phyloP scores from a whole-genome alignment of 2,329 filamentous ascomycete species.

The Torrubiella hemipterigena region DNA sequence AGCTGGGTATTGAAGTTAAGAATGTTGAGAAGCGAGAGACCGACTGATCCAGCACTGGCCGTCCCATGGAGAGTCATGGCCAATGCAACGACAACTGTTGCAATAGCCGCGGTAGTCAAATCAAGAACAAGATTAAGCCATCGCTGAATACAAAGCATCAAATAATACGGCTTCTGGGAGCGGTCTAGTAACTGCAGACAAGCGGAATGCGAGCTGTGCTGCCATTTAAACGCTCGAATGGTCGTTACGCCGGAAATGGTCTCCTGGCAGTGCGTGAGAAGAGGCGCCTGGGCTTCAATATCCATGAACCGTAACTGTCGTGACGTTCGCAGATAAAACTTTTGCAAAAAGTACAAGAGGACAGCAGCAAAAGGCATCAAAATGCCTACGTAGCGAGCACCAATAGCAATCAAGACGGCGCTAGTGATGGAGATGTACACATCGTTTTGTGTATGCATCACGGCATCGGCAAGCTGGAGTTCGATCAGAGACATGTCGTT shows the following conservation, averaged over 20 bases:
- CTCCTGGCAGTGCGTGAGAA: slow-evolving; percentile 16
- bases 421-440: slow-evolving; percentile 15
- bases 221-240: slow-evolving; percentile 23
- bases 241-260: slow-evolving; percentile 13
- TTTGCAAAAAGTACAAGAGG: slow-evolving; percentile 14
- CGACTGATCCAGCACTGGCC: slow-evolving; percentile 14
- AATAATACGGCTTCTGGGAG: slow-evolving; percentile 20
- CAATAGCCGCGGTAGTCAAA: slow-evolving; percentile 29
- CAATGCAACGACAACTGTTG: slow-evolving; percentile 29
- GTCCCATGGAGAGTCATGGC: slow-evolving; percentile 21
- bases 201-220: slow-evolving; percentile 9
- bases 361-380: slow-evolving; percentile 25
- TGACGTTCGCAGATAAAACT: slow-evolving; percentile 18
- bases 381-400: slow-evolving; percentile 31
- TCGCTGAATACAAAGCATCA: slow-evolving; percentile 33
- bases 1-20: slow-evolving; percentile 14
- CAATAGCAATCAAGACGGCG: slow-evolving; percentile 27
- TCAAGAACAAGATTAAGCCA: slow-evolving; percentile 37
- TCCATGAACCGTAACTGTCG: slow-evolving; percentile 17
- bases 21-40: slow-evolving; percentile 14
- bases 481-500: slow-evolving; percentile 8
- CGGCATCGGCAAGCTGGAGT: slow-evolving; percentile 3
- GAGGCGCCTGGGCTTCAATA: slow-evolving; percentile 17
- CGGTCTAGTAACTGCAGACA: slow-evolving; percentile 18
- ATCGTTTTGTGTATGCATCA: too few relatives aligned